Conservation (phyloP, 768 basidiomycete genomes). For the Rubroboletus satanas region DNA sequence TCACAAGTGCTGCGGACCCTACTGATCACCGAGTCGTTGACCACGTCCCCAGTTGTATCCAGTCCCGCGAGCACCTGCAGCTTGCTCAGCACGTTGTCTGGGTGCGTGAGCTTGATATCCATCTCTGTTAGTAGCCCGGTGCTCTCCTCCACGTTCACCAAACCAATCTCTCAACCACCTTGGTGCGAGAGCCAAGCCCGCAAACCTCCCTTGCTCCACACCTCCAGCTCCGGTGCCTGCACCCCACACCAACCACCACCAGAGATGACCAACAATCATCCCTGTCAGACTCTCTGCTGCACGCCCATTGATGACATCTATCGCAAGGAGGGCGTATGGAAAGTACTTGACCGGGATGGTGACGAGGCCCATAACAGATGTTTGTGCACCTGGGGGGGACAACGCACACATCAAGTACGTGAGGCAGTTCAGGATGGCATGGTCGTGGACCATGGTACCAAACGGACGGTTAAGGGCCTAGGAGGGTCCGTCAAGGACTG, state of each 20-base stretch:
- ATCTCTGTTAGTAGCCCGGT: slow-evolving; percentile 35
- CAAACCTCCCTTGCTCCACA: slow-evolving; percentile 36
- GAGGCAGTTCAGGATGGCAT: slow-evolving; percentile 63
- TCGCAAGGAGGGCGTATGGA: slow-evolving; percentile 66
- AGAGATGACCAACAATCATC: slow-evolving; percentile 71
- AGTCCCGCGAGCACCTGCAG: slow-evolving; percentile 16
- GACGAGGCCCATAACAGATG: slow-evolving; percentile 77
- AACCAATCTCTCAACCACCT: slow-evolving; percentile 52
- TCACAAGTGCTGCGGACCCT: neutral
- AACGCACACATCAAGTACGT: slow-evolving; percentile 66
- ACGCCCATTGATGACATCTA: slow-evolving; percentile 68
- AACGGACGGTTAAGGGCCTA: slow-evolving; percentile 62
- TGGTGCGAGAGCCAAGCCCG: slow-evolving; percentile 48
- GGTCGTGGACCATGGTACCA: slow-evolving; percentile 49
- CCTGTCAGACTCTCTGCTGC: slow-evolving; percentile 63
- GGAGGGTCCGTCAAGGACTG: neutral
- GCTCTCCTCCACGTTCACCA: slow-evolving; percentile 36
- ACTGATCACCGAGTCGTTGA: slow-evolving; percentile 41
- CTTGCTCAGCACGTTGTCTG: slow-evolving; percentile 30
- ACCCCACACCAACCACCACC: slow-evolving; percentile 75
- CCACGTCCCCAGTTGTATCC: slow-evolving; percentile 56
- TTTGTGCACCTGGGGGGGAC: slow-evolving; percentile 60
- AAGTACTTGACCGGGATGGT: slow-evolving; percentile 68
- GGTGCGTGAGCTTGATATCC: slow-evolving; percentile 64
- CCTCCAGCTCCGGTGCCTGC: slow-evolving; percentile 39